phyloP scores from a whole-genome alignment of 306 rosid species.

The Notholithocarpus densiflorus region DNA sequence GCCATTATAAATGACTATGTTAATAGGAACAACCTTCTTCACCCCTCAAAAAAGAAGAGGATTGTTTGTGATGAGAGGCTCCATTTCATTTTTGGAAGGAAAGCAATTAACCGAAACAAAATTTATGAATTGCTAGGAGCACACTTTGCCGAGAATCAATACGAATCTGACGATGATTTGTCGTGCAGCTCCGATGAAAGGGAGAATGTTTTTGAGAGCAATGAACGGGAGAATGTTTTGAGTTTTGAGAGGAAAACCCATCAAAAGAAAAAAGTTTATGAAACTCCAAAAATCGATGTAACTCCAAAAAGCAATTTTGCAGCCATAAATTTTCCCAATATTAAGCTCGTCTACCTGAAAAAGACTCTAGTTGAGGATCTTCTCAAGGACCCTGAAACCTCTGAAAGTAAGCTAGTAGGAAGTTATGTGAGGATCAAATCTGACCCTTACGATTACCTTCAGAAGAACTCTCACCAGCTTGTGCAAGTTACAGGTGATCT shows the following conservation, averaged over 20 bases:
- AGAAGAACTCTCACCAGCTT: slow-evolving; percentile 73
- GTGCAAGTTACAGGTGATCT: slow-evolving; percentile 67
- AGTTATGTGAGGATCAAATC: slow-evolving; percentile 70
- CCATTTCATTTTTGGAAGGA: slow-evolving; percentile 58
- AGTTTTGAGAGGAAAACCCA: slow-evolving; percentile 26
- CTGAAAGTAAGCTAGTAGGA: slow-evolving; percentile 67
- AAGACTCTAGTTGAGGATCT: slow-evolving; percentile 60
- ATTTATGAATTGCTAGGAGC: slow-evolving; percentile 58
- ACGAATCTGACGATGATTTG: slow-evolving; percentile 32
- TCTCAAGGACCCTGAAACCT: slow-evolving; percentile 45
- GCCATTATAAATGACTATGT: slow-evolving; percentile 55
- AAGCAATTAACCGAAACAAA: slow-evolving; percentile 53
- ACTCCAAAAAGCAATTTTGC: slow-evolving; percentile 65
- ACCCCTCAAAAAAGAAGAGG: slow-evolving; percentile 60
- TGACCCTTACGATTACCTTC: slow-evolving; percentile 79
- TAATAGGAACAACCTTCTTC: slow-evolving; percentile 35
- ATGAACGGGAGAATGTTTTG: slow-evolving; percentile 20
- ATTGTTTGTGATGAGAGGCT: slow-evolving; percentile 59
- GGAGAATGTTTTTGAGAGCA: slow-evolving; percentile 10
- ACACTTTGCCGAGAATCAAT: slow-evolving; percentile 57
- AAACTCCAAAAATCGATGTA: slow-evolving; percentile 52
- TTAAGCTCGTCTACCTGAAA: slow-evolving; percentile 67
- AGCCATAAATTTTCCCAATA: slow-evolving; percentile 53
- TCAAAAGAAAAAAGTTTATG: slow-evolving; percentile 22
- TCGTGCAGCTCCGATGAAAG: slow-evolving; percentile 37